Evolutionary conservation across 768 basidiomycete genomes (phyloP).

Genomic region (Tricholoma matsutake): DNA sequence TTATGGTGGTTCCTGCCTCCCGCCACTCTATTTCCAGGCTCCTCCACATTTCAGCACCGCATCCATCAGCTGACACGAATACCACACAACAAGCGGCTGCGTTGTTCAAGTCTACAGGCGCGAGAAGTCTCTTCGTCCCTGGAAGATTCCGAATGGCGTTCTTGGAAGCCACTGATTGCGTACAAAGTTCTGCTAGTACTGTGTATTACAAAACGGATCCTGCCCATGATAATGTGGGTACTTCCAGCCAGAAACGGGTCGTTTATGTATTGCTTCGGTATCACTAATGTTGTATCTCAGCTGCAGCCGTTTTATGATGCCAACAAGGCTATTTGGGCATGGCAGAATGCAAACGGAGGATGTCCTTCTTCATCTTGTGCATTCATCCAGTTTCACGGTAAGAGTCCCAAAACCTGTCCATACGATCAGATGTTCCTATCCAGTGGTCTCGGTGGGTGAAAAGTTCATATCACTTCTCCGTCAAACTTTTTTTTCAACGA

Average conservation of each 20-base stretch:
- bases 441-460: constrained; percentile 37
- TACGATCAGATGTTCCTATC: constrained; percentile 43
- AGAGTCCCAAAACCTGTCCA: constrained; percentile 34
- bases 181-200: constrained; percentile 15
- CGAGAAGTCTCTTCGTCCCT: constrained; percentile 40
- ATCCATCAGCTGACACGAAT: constrained; percentile 37
- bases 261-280: too few relatives aligned
- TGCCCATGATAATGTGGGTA: constrained; percentile 40
- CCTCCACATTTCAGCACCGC: constrained; percentile 45
- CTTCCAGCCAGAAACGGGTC: background rate
- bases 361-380: constrained; percentile 39
- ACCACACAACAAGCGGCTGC: constrained; percentile 40
- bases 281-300: constrained; percentile 19
- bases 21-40: constrained; percentile 20
- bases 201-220: constrained; percentile 45
- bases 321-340: constrained; percentile 32
- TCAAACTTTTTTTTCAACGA: background rate
- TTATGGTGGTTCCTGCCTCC: constrained; percentile 29
- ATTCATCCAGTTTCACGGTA: constrained; percentile 48
- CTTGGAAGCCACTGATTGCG: constrained; percentile 29
- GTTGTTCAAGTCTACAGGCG: constrained; percentile 35
- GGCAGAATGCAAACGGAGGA: constrained; percentile 38
- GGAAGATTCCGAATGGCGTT: constrained; percentile 39
- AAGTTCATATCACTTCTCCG: background rate
- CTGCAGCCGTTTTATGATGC: constrained; percentile 44